These are phyloP conservation scores for Skeletonema menzelii DNA, from an alignment of 108 stramenopile species.

Conservation along the genomic window DNA sequence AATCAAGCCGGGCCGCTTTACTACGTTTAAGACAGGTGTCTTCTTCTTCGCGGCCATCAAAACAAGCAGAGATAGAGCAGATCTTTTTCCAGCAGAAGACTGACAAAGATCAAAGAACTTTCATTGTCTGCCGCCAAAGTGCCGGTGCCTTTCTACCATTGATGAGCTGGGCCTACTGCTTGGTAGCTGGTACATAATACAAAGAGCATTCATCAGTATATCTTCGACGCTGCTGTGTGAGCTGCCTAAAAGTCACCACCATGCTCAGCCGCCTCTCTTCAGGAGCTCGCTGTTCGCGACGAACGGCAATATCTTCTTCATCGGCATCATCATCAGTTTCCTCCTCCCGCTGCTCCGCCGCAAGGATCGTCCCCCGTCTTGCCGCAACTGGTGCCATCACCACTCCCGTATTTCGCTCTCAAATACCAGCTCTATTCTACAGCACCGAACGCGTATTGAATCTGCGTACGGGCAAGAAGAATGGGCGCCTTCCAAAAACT, in stretches of 20 bases:
- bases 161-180: background rate
- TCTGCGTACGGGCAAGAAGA: conserved; percentile 45
- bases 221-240: background rate
- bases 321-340: background rate
- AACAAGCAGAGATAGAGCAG: no score
- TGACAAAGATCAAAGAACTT: no score
- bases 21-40: no score
- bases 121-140: no score
- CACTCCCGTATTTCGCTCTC: background rate
- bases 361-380: background rate
- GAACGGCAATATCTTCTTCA: background rate
- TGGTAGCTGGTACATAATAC: background rate
- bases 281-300: background rate
- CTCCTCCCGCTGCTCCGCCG: background rate
- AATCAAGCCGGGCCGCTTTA: no score
- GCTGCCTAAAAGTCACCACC: background rate
- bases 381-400: background rate
- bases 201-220: background rate
- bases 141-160: no score
- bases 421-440: conserved; percentile 44
- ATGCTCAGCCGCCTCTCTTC: background rate
- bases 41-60: no score
- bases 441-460: conserved; percentile 70
- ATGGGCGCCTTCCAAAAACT: conserved; percentile 41
- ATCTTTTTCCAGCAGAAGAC: no score